Percentiles rank a stretch among this genome's conserved stretches.
Evolutionary conservation across 495 filamentous ascomycete species (phyloP).

Genomic region (Aspergillus campestris): DNA sequence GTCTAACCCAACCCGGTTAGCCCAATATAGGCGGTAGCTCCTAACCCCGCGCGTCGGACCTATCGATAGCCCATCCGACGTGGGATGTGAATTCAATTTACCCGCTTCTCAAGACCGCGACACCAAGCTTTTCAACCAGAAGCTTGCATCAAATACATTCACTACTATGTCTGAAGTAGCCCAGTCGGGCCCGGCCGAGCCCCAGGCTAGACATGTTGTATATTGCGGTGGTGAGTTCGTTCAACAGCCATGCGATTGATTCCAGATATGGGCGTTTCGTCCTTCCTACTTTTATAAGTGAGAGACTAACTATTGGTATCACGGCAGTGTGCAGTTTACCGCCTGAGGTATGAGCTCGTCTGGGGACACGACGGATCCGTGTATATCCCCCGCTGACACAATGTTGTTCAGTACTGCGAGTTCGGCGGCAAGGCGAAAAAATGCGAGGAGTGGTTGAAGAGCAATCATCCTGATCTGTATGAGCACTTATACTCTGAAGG

Average conservation of each 20-base stretch:
- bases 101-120: no score
- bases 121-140: neutral
- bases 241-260: constrained; percentile 4
- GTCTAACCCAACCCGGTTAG: no score
- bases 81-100: no score
- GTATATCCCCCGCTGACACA: no score
- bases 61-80: no score
- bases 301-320: constrained; percentile 10
- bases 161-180: constrained; percentile 33
- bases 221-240: constrained; percentile 70
- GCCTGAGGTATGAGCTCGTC: constrained; percentile 64
- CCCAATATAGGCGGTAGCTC: no score
- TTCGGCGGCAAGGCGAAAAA: constrained; percentile 97
- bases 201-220: constrained; percentile 56
- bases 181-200: constrained; percentile 35
- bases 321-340: constrained; percentile 79
- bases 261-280: neutral
- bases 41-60: no score
- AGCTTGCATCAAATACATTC: neutral
- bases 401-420: constrained; percentile 75
- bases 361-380: no score
- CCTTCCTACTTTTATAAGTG: neutral
- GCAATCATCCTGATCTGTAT: constrained; percentile 65
- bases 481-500: constrained; percentile 74
- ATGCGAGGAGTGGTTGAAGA: constrained; percentile 90